Evolutionary conservation across 2,329 filamentous ascomycete genomes (phyloP).

Genomic region (Sporothrix euskadiensis): DNA sequence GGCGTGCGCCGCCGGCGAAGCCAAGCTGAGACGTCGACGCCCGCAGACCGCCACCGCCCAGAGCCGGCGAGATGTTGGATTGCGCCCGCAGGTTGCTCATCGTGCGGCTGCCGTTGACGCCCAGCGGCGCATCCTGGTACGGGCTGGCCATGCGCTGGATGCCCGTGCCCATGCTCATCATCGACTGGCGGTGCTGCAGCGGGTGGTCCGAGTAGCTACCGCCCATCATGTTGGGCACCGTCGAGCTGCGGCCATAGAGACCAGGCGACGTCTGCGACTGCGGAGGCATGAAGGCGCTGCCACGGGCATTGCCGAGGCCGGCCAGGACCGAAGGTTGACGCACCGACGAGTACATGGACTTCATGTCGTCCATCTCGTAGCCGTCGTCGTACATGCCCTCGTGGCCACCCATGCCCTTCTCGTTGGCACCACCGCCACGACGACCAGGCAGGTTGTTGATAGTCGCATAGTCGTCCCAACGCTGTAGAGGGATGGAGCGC

Average conservation of each 20-base stretch:
- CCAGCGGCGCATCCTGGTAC: slow-evolving; percentile 56
- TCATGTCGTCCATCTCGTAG: slow-evolving; percentile 98
- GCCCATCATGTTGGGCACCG: slow-evolving; percentile 44
- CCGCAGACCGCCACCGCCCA: slow-evolving; percentile 42
- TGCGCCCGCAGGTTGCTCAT: slow-evolving; percentile 59
- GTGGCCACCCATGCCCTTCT: slow-evolving; percentile 45
- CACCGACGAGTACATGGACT: slow-evolving; percentile 90
- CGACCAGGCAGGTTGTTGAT: slow-evolving; percentile 87
- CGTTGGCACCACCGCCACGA: slow-evolving; percentile 66
- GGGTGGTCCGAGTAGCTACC: slow-evolving; percentile 52
- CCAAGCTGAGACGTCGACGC: slow-evolving; percentile 52
- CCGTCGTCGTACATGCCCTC: slow-evolving; percentile 61
- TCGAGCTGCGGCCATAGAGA: slow-evolving; percentile 51
- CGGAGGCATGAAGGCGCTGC: slow-evolving; percentile 78
- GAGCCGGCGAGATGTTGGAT: slow-evolving; percentile 50
- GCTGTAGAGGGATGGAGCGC: slow-evolving; percentile 86
- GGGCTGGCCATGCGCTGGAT: slow-evolving; percentile 56
- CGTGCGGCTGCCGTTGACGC: slow-evolving; percentile 51
- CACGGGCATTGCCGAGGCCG: slow-evolving; percentile 71
- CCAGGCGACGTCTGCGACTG: slow-evolving; percentile 71
- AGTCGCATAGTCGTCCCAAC: slow-evolving; percentile 94
- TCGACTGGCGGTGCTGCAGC: slow-evolving; percentile 65
- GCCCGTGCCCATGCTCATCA: slow-evolving; percentile 63
- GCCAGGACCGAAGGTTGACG: slow-evolving; percentile 85
- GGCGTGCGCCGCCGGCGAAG: slow-evolving; percentile 49